These are phyloP conservation scores for Malus asiatica DNA, from an alignment of 306 rosid genomes.

Conservation along the genomic window DNA sequence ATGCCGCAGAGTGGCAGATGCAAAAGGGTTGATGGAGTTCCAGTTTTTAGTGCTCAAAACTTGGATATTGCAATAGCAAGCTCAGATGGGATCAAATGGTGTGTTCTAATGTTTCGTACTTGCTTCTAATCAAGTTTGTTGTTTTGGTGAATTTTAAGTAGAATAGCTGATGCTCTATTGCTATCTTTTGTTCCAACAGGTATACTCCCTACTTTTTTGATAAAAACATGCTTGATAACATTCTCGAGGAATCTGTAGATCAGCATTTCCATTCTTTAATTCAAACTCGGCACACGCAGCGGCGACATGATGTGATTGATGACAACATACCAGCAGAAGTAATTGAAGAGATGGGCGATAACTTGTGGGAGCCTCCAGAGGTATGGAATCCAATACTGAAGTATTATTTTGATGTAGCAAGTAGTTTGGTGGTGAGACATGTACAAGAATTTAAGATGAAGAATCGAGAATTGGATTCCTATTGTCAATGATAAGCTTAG, in stretches of 20 bases:
- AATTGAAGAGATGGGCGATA: slow-evolving; percentile 89
- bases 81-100: slow-evolving; percentile 85
- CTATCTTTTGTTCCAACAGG: slow-evolving; percentile 49
- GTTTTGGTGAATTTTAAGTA: slow-evolving; percentile 1
- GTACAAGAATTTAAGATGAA: background rate
- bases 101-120: slow-evolving; percentile 17
- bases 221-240: slow-evolving; percentile 88
- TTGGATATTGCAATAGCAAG: slow-evolving; percentile 95
- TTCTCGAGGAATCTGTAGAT: slow-evolving; percentile 97
- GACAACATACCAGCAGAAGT: slow-evolving; percentile 83
- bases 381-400: slow-evolving; percentile 29
- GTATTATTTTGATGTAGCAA: background rate
- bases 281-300: slow-evolving; percentile 91
- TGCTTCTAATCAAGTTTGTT: background rate
- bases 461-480: background rate
- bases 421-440: background rate
- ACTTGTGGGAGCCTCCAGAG: slow-evolving; percentile 90
- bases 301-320: slow-evolving; percentile 81
- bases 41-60: slow-evolving; percentile 92
- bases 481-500: background rate
- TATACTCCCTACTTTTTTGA: slow-evolving; percentile 97
- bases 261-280: slow-evolving; percentile 88
- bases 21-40: slow-evolving; percentile 87
- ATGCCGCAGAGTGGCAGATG: slow-evolving; percentile 41
- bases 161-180: slow-evolving; percentile 20